phyloP scores from a whole-genome alignment of 495 filamentous ascomycete species.

The Hypoxylon subgilvum region DNA sequence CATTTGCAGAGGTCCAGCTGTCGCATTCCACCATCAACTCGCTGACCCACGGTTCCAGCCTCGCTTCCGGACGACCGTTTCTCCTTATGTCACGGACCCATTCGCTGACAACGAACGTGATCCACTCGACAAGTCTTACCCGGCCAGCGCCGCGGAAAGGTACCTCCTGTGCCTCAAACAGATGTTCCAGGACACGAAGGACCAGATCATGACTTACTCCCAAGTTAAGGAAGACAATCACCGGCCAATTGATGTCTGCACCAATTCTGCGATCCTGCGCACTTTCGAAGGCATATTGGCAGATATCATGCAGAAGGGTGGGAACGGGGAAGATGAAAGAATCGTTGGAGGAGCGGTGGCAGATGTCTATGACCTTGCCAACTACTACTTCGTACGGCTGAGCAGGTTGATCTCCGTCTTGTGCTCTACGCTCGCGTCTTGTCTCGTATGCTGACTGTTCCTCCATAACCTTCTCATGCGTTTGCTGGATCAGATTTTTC shows the following conservation, averaged over 20 bases:
- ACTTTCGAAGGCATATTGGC: conserved; percentile 75
- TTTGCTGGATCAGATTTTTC: conserved; percentile 75
- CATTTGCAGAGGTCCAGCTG: conserved; percentile 38
- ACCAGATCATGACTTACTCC: conserved; percentile 76
- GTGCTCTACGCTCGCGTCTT: conserved; percentile 41
- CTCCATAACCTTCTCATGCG: conserved; percentile 68
- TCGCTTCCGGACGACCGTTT: conserved; percentile 43
- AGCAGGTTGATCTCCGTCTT: conserved; percentile 41
- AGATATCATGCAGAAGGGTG: conserved; percentile 70
- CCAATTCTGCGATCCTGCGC: conserved; percentile 68
- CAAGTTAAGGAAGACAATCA: conserved; percentile 79
- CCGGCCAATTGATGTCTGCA: conserved; percentile 72
- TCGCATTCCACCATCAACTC: conserved; percentile 51
- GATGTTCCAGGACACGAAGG: conserved; percentile 75
- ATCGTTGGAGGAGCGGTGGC: conserved; percentile 73
- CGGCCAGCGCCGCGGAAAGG: conserved; percentile 73
- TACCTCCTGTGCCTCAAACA: conserved; percentile 82
- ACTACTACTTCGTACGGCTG: conserved; percentile 81
- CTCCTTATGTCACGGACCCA: conserved; percentile 53
- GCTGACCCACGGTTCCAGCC: conserved; percentile 49
- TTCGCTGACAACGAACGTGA: conserved; percentile 43
- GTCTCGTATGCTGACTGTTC: conserved; percentile 47
- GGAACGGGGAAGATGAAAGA: conserved; percentile 74
- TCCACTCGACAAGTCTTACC: conserved; percentile 52
- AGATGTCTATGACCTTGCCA: conserved; percentile 75